Evolutionary conservation across 345 rosid species (phyloP), one percentile per base, ranked within the genome.

Genomic region (Carallia pectinifolia): DNA sequence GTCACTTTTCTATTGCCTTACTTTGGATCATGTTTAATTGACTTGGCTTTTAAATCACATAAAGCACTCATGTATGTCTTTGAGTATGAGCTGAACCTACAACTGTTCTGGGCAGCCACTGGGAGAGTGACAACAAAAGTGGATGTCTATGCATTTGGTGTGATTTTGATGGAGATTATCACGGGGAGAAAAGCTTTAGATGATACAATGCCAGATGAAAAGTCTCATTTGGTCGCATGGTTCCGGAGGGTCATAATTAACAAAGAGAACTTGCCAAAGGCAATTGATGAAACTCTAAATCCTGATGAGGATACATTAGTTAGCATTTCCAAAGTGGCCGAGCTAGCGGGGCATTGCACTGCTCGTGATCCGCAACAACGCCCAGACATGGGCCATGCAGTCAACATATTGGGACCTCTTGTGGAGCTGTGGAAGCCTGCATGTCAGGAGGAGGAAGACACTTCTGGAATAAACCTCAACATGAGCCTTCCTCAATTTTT

Each of bases 331-430:
- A 85, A 78, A 66, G 96, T 88, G n/a, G 92, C 90, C 7, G 91
- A 93, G 80, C 85, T 93, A 23, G 97, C 98, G 4, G 97, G 92
- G 29, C 94, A 93, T 50, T 93, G 97, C 87, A 93, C 98, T 31
- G 90, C 89, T 2, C 81, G 90, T 0, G 97, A 93, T 64, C 97
- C 97, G 4, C 62, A 76, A 62, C 98, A 85, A 62, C 83, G 96
- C 83, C 98, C 98, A 0, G 97, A 91, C 77, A 91, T 93, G 90
- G 95, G 97, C 17, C 94, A 91, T 29, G 96, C 90, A 0, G 98
- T 93, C 23, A 86, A 87, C 62, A 82, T 91, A 1, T 68, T 93
- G 27, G 89, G 85, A 19, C 96, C 97, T 1, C 86, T 88, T 0
- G 96, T 93, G 52, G 90, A 93, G 80, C 88, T 79, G 31, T 93